Conservation (phyloP, 2,329 filamentous ascomycete genomes). For the Colletotrichum godetiae region DNA sequence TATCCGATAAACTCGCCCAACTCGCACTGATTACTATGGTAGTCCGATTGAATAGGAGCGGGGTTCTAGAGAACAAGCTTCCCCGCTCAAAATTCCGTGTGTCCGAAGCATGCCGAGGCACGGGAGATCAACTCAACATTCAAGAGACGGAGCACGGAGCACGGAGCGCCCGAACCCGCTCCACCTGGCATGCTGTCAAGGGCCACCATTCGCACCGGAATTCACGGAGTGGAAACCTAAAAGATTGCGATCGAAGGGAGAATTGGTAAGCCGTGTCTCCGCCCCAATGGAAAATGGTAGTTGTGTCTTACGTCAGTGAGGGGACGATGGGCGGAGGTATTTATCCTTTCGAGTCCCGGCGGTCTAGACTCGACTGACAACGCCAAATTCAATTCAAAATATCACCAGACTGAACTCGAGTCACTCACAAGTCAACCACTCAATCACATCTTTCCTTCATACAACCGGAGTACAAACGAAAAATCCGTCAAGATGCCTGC, state of each 20-base stretch:
- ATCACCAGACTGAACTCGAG: not conserved
- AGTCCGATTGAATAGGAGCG: not conserved
- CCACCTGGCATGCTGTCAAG: slow-evolving; percentile 7
- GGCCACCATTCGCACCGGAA: slow-evolving; percentile 14
- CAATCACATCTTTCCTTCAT: not conserved
- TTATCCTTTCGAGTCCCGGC: not conserved
- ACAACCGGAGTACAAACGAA: not conserved
- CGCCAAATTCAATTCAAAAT: not conserved
- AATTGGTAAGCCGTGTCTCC: slow-evolving; percentile 27
- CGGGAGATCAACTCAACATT: not conserved
- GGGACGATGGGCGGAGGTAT: slow-evolving; percentile 7
- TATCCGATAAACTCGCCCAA: not conserved
- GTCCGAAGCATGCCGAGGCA: not conserved
- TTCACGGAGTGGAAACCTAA: slow-evolving; percentile 9
- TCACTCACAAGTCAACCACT: not conserved
- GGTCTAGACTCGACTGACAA: not conserved
- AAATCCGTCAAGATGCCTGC: slow-evolving; percentile 17
- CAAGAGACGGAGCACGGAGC: not conserved
- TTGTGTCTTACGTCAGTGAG: slow-evolving; percentile 26
- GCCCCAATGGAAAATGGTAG: not conserved
- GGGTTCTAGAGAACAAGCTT: not conserved
- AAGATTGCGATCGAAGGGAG: not conserved
- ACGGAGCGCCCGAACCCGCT: not conserved
- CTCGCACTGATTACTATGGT: not conserved
- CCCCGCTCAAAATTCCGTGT: not conserved